Evolutionary conservation across 129 eudicot species (phyloP).

Genomic region (Apium graveolens): DNA sequence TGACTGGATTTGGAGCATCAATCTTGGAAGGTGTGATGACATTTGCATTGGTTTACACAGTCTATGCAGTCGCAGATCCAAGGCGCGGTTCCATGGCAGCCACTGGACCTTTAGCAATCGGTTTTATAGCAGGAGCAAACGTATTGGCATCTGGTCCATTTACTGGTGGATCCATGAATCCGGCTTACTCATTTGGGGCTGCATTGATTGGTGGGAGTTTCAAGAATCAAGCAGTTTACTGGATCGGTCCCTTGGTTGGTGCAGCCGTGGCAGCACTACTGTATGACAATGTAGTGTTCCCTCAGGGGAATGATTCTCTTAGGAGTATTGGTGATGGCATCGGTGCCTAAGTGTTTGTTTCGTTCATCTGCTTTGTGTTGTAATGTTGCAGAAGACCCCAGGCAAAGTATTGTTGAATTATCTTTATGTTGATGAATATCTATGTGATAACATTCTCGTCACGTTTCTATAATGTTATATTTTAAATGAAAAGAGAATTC

Average conservation of each 20-base stretch:
- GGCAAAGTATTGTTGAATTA: not conserved
- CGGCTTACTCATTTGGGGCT: constrained; percentile 77
- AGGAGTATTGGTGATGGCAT: constrained; percentile 30
- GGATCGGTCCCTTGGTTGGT: constrained; percentile 90
- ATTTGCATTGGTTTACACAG: constrained; percentile 68
- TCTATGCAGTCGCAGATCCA: constrained; percentile 64
- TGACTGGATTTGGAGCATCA: constrained; percentile 97
- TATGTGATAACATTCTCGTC: not conserved
- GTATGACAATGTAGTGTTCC: constrained; percentile 74
- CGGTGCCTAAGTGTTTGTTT: constrained; percentile 19
- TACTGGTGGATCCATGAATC: constrained; percentile 96
- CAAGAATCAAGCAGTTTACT: constrained; percentile 86
- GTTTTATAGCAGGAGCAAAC: constrained; percentile 74
- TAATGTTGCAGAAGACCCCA: not conserved
- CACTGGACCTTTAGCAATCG: constrained; percentile 66
- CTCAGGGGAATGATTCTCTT: constrained; percentile 39
- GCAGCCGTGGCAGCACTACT: constrained; percentile 60
- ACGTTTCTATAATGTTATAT: no score
- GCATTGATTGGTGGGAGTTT: constrained; percentile 70
- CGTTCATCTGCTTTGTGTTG: not conserved
- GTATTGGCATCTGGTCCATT: constrained; percentile 81
- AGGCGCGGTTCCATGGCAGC: constrained; percentile 49
- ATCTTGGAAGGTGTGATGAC: constrained; percentile 77
- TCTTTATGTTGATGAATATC: not conserved
- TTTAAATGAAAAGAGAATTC: no score